These are phyloP conservation scores for Coelastrella sp. DNA, from an alignment of 139 green algal genomes.

Conservation along the genomic window DNA sequence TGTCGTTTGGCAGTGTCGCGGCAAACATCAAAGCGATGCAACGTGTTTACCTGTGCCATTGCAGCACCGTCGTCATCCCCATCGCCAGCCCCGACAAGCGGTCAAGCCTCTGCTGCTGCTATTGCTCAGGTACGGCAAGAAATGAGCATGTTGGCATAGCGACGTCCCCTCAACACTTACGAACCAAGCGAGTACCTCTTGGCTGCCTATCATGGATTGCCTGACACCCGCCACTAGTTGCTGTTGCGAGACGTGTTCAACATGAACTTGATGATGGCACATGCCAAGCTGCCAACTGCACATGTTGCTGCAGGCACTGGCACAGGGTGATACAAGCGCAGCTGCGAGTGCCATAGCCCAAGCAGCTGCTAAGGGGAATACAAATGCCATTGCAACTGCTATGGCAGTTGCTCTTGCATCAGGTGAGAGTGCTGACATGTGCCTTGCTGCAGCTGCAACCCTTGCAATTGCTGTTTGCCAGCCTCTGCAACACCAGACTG, in stretches of 20 bases:
- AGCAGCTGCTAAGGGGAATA: neutral
- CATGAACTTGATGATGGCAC: too few species aligned
- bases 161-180: neutral
- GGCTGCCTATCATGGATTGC: neutral
- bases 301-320: neutral
- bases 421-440: slow-evolving; percentile 9
- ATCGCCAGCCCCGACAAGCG: neutral
- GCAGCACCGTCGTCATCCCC: neutral
- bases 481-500: neutral
- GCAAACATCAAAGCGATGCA: too few species aligned
- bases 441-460: neutral
- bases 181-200: neutral
- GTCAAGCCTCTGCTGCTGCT: neutral
- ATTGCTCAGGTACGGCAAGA: neutral
- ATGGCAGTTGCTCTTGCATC: slow-evolving; percentile 12
- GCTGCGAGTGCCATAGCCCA: neutral
- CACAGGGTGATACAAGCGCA: neutral
- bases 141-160: neutral
- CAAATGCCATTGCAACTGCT: neutral
- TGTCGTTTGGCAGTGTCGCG: too few species aligned
- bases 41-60: too few species aligned
- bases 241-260: neutral
- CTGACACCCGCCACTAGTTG: neutral
- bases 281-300: neutral
- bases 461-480: neutral